These are phyloP conservation scores for Xylariaceae sp. DNA, from an alignment of 2,329 filamentous ascomycete species.

Conservation along the genomic window DNA sequence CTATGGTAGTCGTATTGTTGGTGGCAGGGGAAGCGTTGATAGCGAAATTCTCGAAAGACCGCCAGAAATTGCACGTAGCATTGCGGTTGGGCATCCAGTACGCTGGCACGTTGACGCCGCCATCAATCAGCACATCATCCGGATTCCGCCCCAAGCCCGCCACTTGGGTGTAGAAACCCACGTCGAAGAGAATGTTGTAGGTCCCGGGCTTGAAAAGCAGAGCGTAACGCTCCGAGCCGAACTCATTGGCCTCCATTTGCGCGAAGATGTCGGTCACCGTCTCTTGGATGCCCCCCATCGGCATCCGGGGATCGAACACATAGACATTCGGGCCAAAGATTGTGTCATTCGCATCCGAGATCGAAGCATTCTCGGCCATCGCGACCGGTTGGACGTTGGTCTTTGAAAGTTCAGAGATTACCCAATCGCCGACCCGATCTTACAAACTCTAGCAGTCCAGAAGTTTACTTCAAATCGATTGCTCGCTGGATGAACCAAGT, in stretches of 20 bases:
- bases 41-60: slow-evolving; percentile 31
- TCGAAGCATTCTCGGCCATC: neutral
- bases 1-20: slow-evolving; percentile 32
- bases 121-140: slow-evolving; percentile 30
- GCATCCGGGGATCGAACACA: slow-evolving; percentile 30
- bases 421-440: neutral
- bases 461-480: neutral
- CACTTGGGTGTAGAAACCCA: slow-evolving; percentile 33
- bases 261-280: slow-evolving; percentile 28
- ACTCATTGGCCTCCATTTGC: slow-evolving; percentile 33
- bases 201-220: slow-evolving; percentile 31
- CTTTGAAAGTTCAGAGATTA: neutral
- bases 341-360: slow-evolving; percentile 25
- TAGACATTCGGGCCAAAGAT: slow-evolving; percentile 32
- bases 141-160: slow-evolving; percentile 30
- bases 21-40: slow-evolving; percentile 30
- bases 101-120: slow-evolving; percentile 32
- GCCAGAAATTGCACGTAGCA: slow-evolving; percentile 34
- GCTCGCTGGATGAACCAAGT: neutral
- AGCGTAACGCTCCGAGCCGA: slow-evolving; percentile 29
- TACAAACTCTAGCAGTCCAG: neutral
- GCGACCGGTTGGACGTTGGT: neutral
- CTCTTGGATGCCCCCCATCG: slow-evolving; percentile 27
- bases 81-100: slow-evolving; percentile 35
- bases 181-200: slow-evolving; percentile 31